Evolutionary conservation across 306 rosid species (phyloP).

Genomic region (Ammopiptanthus mongolicus): DNA sequence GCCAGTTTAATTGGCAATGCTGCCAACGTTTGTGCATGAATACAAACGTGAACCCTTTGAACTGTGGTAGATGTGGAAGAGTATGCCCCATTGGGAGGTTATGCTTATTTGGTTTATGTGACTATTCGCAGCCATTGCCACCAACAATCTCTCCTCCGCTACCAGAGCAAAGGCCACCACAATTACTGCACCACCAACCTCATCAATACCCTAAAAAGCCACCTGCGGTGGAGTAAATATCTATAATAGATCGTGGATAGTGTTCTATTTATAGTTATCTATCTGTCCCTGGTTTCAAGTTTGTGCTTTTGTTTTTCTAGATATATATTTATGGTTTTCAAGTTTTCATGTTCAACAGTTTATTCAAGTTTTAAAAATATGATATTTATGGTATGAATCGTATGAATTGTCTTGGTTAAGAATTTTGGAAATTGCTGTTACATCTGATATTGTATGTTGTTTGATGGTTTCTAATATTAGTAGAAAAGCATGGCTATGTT

Average conservation of each 20-base stretch:
- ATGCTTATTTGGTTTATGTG: conserved; percentile 54
- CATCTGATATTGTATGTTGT: background rate
- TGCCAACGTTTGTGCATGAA: conserved; percentile 49
- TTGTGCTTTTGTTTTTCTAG: background rate
- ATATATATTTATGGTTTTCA: background rate
- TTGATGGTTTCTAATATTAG: background rate
- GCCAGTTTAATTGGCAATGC: conserved; percentile 34
- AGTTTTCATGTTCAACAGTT: background rate
- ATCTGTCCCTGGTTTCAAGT: background rate
- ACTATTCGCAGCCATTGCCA: conserved; percentile 1
- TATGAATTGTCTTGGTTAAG: background rate
- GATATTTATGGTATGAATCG: background rate
- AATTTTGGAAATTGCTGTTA: background rate
- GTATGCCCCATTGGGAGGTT: conserved; percentile 34
- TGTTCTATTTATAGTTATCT: background rate
- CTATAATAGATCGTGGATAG: background rate
- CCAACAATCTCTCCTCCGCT: background rate
- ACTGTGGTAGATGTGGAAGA: conserved; percentile 65
- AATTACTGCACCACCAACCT: background rate
- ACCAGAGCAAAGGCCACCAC: background rate
- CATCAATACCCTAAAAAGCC: background rate
- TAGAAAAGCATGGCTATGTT: background rate
- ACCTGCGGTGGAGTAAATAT: background rate
- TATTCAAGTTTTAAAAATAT: background rate
- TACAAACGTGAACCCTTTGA: conserved; percentile 19